Conservation (phyloP, 306 rosid genomes). For the Astragalus membranaceus region DNA sequence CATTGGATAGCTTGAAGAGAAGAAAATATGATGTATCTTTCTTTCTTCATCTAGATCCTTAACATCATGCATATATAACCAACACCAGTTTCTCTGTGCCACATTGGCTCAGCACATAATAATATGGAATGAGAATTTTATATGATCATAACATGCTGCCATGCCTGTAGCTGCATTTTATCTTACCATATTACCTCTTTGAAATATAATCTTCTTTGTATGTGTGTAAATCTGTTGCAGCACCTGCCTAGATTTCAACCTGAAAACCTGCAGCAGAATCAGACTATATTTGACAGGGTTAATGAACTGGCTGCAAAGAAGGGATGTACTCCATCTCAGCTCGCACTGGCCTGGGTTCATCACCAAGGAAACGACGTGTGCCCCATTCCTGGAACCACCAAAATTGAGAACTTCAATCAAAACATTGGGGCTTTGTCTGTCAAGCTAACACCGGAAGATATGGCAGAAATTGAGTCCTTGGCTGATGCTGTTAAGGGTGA, state of each 20-base stretch:
- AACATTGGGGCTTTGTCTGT: conserved; percentile 58
- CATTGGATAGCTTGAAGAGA: no score
- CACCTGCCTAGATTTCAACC: conserved; percentile 41
- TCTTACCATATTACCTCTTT: no score
- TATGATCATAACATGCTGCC: no score
- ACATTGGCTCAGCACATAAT: no score
- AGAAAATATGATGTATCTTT: no score
- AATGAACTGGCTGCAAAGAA: conserved; percentile 48
- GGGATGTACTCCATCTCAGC: conserved; percentile 58
- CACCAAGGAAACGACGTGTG: conserved; percentile 63
- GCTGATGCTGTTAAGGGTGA: conserved; percentile 45
- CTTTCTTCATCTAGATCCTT: no score
- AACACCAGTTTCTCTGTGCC: no score
- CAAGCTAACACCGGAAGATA: conserved; percentile 53
- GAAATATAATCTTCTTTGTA: background rate
- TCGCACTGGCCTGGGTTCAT: conserved; percentile 60
- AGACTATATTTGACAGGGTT: conserved; percentile 47
- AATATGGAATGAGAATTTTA: no score
- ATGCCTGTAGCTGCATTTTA: no score
- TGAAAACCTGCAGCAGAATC: conserved; percentile 55
- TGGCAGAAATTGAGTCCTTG: conserved; percentile 50
- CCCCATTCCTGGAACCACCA: conserved; percentile 82
- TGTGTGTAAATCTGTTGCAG: conserved; percentile 13
- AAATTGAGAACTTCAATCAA: conserved; percentile 47
- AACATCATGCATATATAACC: no score